Evolutionary conservation across 257 asterid species (phyloP), one percentile per base, ranked within the genome.

Genomic region (Solanum corneliomulleri): DNA sequence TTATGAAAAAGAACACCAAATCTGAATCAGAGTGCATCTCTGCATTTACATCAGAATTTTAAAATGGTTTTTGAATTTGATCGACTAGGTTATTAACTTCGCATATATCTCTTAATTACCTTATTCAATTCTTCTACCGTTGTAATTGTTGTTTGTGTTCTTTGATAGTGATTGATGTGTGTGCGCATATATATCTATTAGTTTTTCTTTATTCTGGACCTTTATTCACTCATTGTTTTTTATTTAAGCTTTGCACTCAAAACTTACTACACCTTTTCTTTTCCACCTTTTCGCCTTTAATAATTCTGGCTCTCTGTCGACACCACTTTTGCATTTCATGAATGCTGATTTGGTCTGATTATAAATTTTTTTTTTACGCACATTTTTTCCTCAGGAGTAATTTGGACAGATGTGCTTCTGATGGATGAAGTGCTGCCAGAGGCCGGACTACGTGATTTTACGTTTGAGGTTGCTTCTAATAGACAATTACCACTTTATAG

Each of bases 351-450:
- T 78, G 25, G 66, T 45, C 84, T 80, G 68, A 29, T 27, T 23
- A 11, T 49, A 78, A 80, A 27, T 47, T 80, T 10, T 80, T 80
- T 44, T 80, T 80, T 47, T 44, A 45, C 20, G 0, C 44, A 2
- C 68, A 47, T 27, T 47, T 31, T 33, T 31, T 86, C 70, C 82
- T 66, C 96, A 97, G 99, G 98, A 83, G 90, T 94, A 52, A 92
- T 92, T 87, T 95, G 99, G 98, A 90, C 93, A 78, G 96, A 94
- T 90, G 98, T 95, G 88, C 93, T 92, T 87, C 90, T 91, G 87
- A 94, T 97, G 98, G 96, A 93, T 91, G 98, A 94, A 89, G 98
- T 94, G 90, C 92, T 95, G 87, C 98, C 99, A 83, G 99, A 94
- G 89, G 98, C 98, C 89, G 93, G 92, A 83, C 87, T 95, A 42